These are phyloP conservation scores for Xylaria polymorpha DNA, from an alignment of 2,329 filamentous ascomycete genomes.

Conservation along the genomic window DNA sequence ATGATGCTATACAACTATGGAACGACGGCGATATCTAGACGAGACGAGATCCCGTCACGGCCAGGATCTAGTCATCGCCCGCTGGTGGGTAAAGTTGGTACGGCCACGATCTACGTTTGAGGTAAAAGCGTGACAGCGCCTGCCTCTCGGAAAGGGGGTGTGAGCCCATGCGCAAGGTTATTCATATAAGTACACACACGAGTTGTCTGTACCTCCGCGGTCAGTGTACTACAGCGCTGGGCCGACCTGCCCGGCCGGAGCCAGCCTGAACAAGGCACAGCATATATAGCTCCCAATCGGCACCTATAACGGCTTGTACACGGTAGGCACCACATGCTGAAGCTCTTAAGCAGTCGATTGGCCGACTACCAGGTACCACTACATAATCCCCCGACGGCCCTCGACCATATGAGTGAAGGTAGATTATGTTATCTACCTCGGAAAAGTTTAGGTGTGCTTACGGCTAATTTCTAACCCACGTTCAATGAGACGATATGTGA, in stretches of 20 bases:
- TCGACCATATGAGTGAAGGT: background rate
- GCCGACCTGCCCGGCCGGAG: background rate
- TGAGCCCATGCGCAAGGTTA: background rate
- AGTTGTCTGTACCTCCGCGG: background rate
- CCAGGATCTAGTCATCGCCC: no score
- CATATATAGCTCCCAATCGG: background rate
- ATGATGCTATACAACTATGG: background rate
- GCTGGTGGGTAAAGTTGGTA: no score
- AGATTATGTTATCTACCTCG: background rate
- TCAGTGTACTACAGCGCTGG: background rate
- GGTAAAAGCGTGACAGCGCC: background rate
- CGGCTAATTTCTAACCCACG: background rate
- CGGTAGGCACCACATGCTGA: background rate
- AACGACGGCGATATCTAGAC: background rate
- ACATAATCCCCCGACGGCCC: background rate
- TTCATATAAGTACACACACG: background rate
- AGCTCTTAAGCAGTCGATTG: background rate
- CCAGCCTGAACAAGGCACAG: background rate
- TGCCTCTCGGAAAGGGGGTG: background rate
- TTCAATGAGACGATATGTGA: background rate
- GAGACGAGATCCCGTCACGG: background rate
- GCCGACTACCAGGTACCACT: background rate
- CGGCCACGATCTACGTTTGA: background rate
- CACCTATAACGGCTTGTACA: background rate
- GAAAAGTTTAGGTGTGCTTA: background rate